Conservation (phyloP, 225 moss, liverwort and hornwort genomes). For the Bryum argenteum region DNA sequence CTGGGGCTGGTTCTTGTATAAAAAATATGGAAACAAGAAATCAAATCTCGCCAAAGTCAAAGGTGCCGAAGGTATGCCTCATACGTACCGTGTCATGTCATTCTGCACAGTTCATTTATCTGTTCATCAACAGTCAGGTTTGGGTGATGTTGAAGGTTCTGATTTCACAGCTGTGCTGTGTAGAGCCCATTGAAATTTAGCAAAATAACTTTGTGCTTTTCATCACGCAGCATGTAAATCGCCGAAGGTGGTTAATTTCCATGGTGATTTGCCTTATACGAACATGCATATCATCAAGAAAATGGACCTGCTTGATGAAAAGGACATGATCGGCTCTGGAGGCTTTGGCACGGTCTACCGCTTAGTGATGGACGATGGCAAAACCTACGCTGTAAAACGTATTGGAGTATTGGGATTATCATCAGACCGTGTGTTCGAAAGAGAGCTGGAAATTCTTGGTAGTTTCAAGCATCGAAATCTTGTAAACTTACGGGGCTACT, state of each 20-base stretch:
- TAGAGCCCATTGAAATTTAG: background rate
- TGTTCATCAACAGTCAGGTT: background rate
- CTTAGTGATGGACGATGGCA: slow-evolving; percentile 83
- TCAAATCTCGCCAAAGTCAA: slow-evolving; percentile 48
- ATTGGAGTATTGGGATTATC: slow-evolving; percentile 63
- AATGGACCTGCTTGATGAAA: slow-evolving; percentile 83
- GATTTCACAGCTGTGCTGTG: slow-evolving; percentile 14
- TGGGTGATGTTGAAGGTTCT: background rate
- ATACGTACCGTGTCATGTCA: background rate
- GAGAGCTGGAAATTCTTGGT: slow-evolving; percentile 82
- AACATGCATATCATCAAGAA: slow-evolving; percentile 75
- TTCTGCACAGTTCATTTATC: slow-evolving; percentile 1
- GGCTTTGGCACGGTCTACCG: slow-evolving; percentile 92
- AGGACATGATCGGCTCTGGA: slow-evolving; percentile 85
- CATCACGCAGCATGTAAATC: slow-evolving; percentile 46
- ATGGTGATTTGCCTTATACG: slow-evolving; percentile 87
- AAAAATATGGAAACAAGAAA: slow-evolving; percentile 55
- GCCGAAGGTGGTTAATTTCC: slow-evolving; percentile 80
- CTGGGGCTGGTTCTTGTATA: slow-evolving; percentile 71
- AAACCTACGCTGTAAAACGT: slow-evolving; percentile 81
- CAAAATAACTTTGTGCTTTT: slow-evolving; percentile 14
- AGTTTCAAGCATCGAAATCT: slow-evolving; percentile 93
- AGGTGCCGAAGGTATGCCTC: slow-evolving; percentile 49
- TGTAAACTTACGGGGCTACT: slow-evolving; percentile 85
- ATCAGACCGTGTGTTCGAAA: slow-evolving; percentile 77